A percentile compares a stretch with the other conserved stretches of the same genome.
phyloP scores from a whole-genome alignment of 306 rosid species.

The Fragaria ananassa region DNA sequence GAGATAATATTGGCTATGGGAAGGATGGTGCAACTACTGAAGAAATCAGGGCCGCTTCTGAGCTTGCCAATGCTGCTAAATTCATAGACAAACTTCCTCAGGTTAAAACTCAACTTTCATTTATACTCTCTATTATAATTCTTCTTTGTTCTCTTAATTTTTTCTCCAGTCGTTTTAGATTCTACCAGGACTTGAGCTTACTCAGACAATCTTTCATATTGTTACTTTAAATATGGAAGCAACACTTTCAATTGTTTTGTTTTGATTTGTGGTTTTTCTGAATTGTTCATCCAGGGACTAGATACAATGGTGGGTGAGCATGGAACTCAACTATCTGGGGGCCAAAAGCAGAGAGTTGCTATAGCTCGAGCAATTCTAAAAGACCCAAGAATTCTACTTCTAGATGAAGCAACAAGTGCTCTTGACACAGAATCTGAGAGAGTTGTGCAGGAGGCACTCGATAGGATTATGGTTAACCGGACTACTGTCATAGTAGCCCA shows the following conservation, averaged over 20 bases:
- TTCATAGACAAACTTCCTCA: slow-evolving; percentile 43
- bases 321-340: slow-evolving; percentile 71
- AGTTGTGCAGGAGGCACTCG: slow-evolving; percentile 2
- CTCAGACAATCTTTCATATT: not conserved
- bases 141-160: not conserved
- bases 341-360: slow-evolving; percentile 41
- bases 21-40: slow-evolving; percentile 40
- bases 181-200: not conserved
- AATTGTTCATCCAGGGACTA: slow-evolving; percentile 35
- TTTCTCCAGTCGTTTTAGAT: not conserved
- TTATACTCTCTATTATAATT: not conserved
- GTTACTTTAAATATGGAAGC: not conserved
- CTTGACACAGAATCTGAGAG: not conserved
- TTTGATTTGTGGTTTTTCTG: not conserved
- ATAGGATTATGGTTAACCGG: slow-evolving; percentile 20
- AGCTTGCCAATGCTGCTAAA: slow-evolving; percentile 41
- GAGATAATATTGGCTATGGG: slow-evolving; percentile 45
- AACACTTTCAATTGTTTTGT: not conserved
- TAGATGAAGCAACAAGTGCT: slow-evolving; percentile 1
- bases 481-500: slow-evolving; percentile 73
- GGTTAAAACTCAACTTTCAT: slow-evolving; percentile 15
- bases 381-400: slow-evolving; percentile 51
- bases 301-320: slow-evolving; percentile 72
- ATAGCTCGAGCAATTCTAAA: slow-evolving; percentile 63
- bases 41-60: slow-evolving; percentile 37